Percentiles rank a stretch among this genome's conserved stretches.
Conservation (phyloP, 257 asterid species). For the Perilla frutescens region DNA sequence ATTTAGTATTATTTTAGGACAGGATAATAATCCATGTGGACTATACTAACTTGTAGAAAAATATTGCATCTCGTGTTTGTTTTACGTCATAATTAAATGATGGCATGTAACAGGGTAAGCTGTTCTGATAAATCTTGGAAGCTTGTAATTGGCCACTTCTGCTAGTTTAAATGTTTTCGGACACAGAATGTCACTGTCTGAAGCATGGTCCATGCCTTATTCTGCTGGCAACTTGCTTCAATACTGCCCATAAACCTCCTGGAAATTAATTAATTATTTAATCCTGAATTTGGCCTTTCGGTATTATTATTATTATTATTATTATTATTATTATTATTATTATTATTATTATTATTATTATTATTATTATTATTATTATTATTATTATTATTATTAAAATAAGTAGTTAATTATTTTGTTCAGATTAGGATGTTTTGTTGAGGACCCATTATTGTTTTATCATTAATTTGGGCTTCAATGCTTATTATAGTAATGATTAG, state of each 20-base stretch:
- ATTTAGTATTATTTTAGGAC: constrained; percentile 1
- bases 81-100: not conserved
- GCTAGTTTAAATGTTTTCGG: constrained; percentile 27
- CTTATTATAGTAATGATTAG: constrained; percentile 25
- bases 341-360: not conserved
- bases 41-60: no score
- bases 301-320: not conserved
- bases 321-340: not conserved
- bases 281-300: constrained; percentile 25
- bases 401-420: constrained; percentile 1
- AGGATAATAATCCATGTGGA: not conserved
- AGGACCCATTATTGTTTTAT: constrained; percentile 25
- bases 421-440: constrained; percentile 11
- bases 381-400: not conserved
- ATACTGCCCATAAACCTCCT: constrained; percentile 39
- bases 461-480: constrained; percentile 5
- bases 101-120: not conserved
- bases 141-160: constrained; percentile 38
- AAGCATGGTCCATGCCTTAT: constrained; percentile 45
- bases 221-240: constrained; percentile 35
- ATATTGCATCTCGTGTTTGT: not conserved
- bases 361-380: no score
- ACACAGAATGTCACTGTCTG: constrained; percentile 40
- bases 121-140: constrained; percentile 20
- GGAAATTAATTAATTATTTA: not conserved